phyloP scores from a whole-genome alignment of 1,139 yeast genomes.

The Blastobotrys serpentis region DNA sequence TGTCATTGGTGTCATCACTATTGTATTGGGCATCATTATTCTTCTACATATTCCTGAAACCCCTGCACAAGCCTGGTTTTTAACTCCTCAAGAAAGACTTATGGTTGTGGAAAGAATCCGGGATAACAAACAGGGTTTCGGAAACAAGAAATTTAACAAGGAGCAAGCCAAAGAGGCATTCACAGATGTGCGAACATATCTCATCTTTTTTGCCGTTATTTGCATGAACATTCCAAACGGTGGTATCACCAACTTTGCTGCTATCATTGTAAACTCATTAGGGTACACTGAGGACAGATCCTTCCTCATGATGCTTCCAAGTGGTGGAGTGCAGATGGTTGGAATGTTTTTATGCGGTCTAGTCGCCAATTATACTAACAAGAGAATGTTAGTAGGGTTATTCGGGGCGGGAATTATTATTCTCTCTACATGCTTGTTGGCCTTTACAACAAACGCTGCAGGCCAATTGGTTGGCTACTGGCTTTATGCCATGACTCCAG shows the following conservation, averaged over 20 bases:
- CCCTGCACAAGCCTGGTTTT: slow-evolving; percentile 55
- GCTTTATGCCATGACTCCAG: slow-evolving; percentile 39
- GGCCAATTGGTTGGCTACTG: slow-evolving; percentile 45
- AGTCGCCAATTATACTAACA: slow-evolving; percentile 29
- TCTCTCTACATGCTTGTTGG: slow-evolving; percentile 45
- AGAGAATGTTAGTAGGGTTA: slow-evolving; percentile 45
- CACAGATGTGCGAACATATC: slow-evolving; percentile 48
- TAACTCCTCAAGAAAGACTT: slow-evolving; percentile 49
- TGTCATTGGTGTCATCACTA: slow-evolving; percentile 53
- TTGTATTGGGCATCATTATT: slow-evolving; percentile 47
- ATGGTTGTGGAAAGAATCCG: slow-evolving; percentile 54
- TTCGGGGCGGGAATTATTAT: slow-evolving; percentile 38
- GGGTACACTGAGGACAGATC: slow-evolving; percentile 42
- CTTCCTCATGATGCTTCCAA: slow-evolving; percentile 43
- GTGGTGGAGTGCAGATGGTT: slow-evolving; percentile 39
- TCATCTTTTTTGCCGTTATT: slow-evolving; percentile 46
- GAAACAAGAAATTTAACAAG: slow-evolving; percentile 52
- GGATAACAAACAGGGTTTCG: slow-evolving; percentile 49
- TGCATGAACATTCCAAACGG: slow-evolving; percentile 53
- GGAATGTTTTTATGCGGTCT: slow-evolving; percentile 33
- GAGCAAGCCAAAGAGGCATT: slow-evolving; percentile 51
- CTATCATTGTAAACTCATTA: slow-evolving; percentile 43
- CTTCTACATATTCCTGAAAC: slow-evolving; percentile 50
- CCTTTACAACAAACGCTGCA: slow-evolving; percentile 41
- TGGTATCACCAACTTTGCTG: slow-evolving; percentile 49